Conservation (phyloP, 2,329 filamentous ascomycete genomes). For the Fusarium decemcellulare region DNA sequence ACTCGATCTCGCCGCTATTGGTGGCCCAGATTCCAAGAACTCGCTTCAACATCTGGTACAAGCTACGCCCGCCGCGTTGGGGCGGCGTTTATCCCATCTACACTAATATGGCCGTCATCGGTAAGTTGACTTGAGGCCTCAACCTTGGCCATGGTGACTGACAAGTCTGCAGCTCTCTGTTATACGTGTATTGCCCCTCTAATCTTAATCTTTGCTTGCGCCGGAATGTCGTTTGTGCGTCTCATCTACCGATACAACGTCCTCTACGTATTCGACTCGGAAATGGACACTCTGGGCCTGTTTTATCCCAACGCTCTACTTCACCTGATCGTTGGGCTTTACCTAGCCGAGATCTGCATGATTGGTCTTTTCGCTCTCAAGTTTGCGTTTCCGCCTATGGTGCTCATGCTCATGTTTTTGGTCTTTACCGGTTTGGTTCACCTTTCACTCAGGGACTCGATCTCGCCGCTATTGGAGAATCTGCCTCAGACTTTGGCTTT, state of each 20-base stretch:
- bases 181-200: slow-evolving; percentile 91
- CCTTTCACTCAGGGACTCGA: slow-evolving; percentile 78
- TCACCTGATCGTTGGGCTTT: slow-evolving; percentile 87
- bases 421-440: slow-evolving; percentile 85
- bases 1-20: too few relatives aligned
- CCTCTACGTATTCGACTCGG: slow-evolving; percentile 85
- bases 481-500: slow-evolving; percentile 81
- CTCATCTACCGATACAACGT: slow-evolving; percentile 92
- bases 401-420: slow-evolving; percentile 83
- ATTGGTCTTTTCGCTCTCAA: slow-evolving; percentile 87
- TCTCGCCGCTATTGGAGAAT: slow-evolving; percentile 82
- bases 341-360: slow-evolving; percentile 85
- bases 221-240: slow-evolving; percentile 86
- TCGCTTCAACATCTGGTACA: slow-evolving; percentile 84
- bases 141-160: not conserved
- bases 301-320: slow-evolving; percentile 90
- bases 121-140: slow-evolving; percentile 60
- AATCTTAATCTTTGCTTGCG: slow-evolving; percentile 84
- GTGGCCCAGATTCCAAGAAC: slow-evolving; percentile 84
- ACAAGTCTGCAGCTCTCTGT: slow-evolving; percentile 73
- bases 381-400: slow-evolving; percentile 75
- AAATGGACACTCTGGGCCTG: slow-evolving; percentile 89
- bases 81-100: slow-evolving; percentile 86
- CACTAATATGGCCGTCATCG: slow-evolving; percentile 85
- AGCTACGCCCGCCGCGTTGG: slow-evolving; percentile 82